phyloP scores from a whole-genome alignment of 2,329 filamentous ascomycete species.

The Aureobasidium sp. region DNA sequence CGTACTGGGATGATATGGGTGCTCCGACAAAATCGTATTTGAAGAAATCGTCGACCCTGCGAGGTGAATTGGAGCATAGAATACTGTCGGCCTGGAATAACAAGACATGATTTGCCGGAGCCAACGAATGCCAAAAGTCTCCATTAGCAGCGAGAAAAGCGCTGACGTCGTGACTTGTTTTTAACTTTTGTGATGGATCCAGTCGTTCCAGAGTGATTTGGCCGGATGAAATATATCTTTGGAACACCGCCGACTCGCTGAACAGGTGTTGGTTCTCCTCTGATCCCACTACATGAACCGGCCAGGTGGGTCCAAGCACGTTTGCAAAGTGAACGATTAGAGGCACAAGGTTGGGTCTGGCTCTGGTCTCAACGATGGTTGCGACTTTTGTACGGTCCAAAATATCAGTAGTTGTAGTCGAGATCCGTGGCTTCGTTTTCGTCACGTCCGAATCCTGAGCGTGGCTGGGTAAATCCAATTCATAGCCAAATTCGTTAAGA shows the following conservation, averaged over 20 bases:
- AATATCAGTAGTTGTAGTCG: neutral
- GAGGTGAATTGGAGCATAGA: neutral
- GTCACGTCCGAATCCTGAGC: neutral
- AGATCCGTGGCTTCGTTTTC: neutral
- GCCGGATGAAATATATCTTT: neutral
- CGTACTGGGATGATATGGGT: neutral
- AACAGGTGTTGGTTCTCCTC: neutral
- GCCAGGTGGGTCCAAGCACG: neutral
- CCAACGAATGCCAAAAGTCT: neutral
- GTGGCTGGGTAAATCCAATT: neutral
- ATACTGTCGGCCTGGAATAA: neutral
- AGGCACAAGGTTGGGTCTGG: neutral
- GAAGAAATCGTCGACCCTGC: neutral
- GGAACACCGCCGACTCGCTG: neutral
- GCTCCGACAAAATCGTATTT: neutral
- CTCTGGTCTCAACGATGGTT: neutral
- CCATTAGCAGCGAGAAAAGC: neutral
- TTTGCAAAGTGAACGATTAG: neutral
- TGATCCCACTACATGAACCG: neutral
- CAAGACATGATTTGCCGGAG: neutral
- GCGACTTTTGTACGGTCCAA: neutral
- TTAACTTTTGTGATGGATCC: neutral
- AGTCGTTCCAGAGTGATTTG: neutral
- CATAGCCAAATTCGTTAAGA: neutral
- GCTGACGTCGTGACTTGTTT: neutral